phyloP scores from a whole-genome alignment of 176 grass and related monocot species.

The Aegilops speltoides region DNA sequence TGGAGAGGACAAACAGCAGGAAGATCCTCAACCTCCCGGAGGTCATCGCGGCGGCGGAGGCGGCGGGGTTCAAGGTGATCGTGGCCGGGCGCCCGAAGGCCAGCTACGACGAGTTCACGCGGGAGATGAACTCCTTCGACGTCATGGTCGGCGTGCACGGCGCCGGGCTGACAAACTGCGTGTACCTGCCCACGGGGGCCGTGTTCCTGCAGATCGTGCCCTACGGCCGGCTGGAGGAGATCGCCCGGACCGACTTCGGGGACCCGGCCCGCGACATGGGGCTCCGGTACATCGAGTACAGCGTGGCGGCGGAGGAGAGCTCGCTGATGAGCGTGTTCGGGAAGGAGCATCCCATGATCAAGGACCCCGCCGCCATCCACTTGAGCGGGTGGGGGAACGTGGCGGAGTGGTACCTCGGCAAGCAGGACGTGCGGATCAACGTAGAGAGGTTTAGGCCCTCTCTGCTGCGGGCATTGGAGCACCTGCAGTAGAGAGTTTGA shows the following conservation, averaged over 20 bases:
- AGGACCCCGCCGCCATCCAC: conserved; percentile 55
- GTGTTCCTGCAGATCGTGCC: conserved; percentile 70
- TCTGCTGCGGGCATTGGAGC: conserved; percentile 35
- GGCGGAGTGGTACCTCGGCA: conserved; percentile 67
- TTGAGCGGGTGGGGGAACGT: conserved; percentile 55
- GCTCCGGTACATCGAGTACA: conserved; percentile 61
- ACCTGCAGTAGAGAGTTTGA: conserved; percentile 25
- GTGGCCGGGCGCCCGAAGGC: conserved; percentile 29
- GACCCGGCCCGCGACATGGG: conserved; percentile 63
- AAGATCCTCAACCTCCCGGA: conserved; percentile 51
- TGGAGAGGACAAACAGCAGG: conserved; percentile 41
- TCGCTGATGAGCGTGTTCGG: conserved; percentile 54
- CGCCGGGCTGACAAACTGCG: conserved; percentile 62
- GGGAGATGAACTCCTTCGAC: conserved; percentile 60
- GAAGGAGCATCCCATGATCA: conserved; percentile 64
- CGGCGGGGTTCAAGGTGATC: conserved; percentile 41
- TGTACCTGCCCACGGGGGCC: conserved; percentile 57
- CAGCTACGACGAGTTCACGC: conserved; percentile 33
- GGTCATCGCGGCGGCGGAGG: conserved; percentile 33
- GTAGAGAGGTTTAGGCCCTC: conserved; percentile 40
- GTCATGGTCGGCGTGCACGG: conserved; percentile 65
- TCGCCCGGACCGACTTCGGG: conserved; percentile 54
- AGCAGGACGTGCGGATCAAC: conserved; percentile 65
- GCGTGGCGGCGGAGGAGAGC: conserved; percentile 56
- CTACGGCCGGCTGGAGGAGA: conserved; percentile 52